A percentile compares a stretch with the other conserved stretches of the same genome.
Evolutionary conservation across 176 grass and related monocot genomes (phyloP).

Genomic region (Triticum aestivum): IWGSC_CS_RefSeq_v2.1 NC_057798.1:218711839-218712338

Average conservation of each 20-base stretch:
- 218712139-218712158: slow-evolving; percentile 63
- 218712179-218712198: slow-evolving; percentile 56
- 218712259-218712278: slow-evolving; percentile 12
- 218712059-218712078: slow-evolving; percentile 39
- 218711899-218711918: slow-evolving; percentile 7
- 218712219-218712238: slow-evolving; percentile 45
- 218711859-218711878: not conserved
- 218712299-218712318: not conserved
- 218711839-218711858: slow-evolving; percentile 13
- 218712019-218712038: slow-evolving; percentile 32
- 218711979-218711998: not conserved
- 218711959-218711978: slow-evolving; percentile 15
- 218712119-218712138: slow-evolving; percentile 62
- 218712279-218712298: slow-evolving; percentile 14
- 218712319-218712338: slow-evolving; percentile 38
- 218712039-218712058: not conserved
- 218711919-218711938: slow-evolving; percentile 11
- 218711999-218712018: not conserved
- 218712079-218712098: slow-evolving; percentile 21
- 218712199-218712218: slow-evolving; percentile 48
- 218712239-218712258: slow-evolving; percentile 29
- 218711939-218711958: slow-evolving; percentile 8
- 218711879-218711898: not conserved
- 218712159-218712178: slow-evolving; percentile 78
- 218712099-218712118: slow-evolving; percentile 27